Percentiles rank a stretch among this genome's conserved stretches.
phyloP scores from a whole-genome alignment of 2,329 filamentous ascomycete genomes.

The Aspergillus aculeatus region DNA sequence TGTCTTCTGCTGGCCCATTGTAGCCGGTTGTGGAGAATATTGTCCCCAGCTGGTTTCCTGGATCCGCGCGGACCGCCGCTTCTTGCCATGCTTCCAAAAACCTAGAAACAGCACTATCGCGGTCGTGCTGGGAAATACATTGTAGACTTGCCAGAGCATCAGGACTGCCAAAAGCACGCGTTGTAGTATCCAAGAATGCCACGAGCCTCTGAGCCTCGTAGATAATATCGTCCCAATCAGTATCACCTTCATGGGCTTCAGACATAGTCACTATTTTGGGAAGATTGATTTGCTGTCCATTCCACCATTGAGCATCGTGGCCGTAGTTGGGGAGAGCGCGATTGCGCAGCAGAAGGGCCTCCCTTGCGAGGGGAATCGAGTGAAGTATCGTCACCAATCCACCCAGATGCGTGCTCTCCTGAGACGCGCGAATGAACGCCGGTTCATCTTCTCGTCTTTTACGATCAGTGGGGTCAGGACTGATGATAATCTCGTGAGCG shows the following conservation, averaged over 20 bases:
- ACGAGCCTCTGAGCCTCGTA: slow-evolving; percentile 61
- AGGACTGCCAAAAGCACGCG: slow-evolving; percentile 58
- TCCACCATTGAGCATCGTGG: slow-evolving; percentile 61
- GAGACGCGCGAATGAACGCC: slow-evolving; percentile 57
- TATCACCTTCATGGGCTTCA: slow-evolving; percentile 32
- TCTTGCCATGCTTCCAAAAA: slow-evolving; percentile 53
- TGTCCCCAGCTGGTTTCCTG: slow-evolving; percentile 43
- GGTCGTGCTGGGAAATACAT: slow-evolving; percentile 31
- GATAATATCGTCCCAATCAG: slow-evolving; percentile 48
- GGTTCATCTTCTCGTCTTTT: slow-evolving; percentile 51
- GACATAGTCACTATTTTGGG: slow-evolving; percentile 52
- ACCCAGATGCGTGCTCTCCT: slow-evolving; percentile 54
- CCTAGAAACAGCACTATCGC: slow-evolving; percentile 40
- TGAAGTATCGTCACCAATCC: slow-evolving; percentile 62
- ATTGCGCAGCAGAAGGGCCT: slow-evolving; percentile 54
- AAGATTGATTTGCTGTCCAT: slow-evolving; percentile 52
- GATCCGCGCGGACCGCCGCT: slow-evolving; percentile 44
- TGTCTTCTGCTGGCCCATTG: slow-evolving; percentile 33
- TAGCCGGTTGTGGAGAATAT: slow-evolving; percentile 49
- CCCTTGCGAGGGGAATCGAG: slow-evolving; percentile 58
- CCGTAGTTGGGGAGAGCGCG: slow-evolving; percentile 53
- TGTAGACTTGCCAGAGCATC: slow-evolving; percentile 51
- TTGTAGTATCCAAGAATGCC: slow-evolving; percentile 59
- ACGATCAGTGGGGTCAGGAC: slow-evolving; percentile 52
- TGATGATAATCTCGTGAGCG: slow-evolving; percentile 54